These are phyloP conservation scores for Sambucus nigra DNA, from an alignment of 129 eudicot genomes.

Conservation along the genomic window DNA sequence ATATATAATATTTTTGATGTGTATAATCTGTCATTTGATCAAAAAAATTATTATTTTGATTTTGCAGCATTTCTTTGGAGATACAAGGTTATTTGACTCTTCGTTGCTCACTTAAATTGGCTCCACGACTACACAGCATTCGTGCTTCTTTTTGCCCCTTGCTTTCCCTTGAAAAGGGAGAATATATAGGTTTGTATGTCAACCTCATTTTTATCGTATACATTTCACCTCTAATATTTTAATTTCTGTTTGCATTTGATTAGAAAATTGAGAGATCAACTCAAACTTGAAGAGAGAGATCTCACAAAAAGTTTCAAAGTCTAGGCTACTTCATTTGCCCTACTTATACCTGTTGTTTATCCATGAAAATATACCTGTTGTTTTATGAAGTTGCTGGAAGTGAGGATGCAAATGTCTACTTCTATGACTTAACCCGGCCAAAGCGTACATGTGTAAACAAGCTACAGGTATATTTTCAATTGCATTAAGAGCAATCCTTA, in stretches of 20 bases:
- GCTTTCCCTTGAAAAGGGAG: conserved; percentile 99
- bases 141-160: conserved; percentile 98
- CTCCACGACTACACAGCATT: conserved; percentile 86
- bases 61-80: conserved; percentile 66
- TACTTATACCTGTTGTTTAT: neutral
- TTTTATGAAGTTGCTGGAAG: conserved; percentile 79
- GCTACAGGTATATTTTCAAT: conserved; percentile 53
- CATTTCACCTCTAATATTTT: too few species aligned
- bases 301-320: neutral
- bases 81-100: conserved; percentile 78
- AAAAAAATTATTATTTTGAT: neutral
- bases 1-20: too few species aligned
- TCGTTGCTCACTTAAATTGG: conserved; percentile 76
- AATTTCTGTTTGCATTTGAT: too few species aligned
- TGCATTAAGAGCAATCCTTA: too few species aligned
- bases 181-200: conserved; percentile 61
- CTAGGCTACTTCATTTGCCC: neutral
- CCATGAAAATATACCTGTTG: neutral
- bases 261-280: neutral
- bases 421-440: conserved; percentile 88
- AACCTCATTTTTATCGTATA: neutral
- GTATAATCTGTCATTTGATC: too few species aligned
- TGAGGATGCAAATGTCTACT: conserved; percentile 90
- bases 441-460: conserved; percentile 89
- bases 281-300: conserved; percentile 4